Conservation (phyloP, 2,329 filamentous ascomycete genomes). For the Nemania sp. region DNA sequence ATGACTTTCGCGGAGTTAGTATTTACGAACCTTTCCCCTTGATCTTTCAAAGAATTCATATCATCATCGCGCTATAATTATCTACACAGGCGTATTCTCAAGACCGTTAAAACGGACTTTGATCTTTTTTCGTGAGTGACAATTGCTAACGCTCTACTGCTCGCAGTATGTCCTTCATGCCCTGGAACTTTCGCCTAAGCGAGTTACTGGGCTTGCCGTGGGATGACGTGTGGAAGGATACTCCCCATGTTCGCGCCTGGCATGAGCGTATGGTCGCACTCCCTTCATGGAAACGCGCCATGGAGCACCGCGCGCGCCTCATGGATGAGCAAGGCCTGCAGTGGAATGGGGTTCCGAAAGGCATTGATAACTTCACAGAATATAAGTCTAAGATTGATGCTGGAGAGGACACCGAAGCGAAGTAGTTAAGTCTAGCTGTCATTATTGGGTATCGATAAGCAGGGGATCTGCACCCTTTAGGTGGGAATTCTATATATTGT, state of each 20-base stretch:
- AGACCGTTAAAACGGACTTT: no score
- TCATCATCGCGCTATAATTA: no score
- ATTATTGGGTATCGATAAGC: no score
- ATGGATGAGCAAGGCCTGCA: slow-evolving; percentile 44
- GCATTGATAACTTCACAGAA: slow-evolving; percentile 32
- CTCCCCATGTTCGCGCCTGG: slow-evolving; percentile 34
- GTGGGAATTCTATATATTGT: no score
- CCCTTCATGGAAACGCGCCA: slow-evolving; percentile 40
- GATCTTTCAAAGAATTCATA: no score
- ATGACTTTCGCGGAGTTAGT: slow-evolving; percentile 36
- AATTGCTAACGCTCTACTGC: no score
- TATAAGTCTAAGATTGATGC: neutral
- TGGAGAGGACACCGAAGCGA: neutral
- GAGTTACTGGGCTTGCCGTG: neutral
- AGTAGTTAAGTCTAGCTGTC: neutral
- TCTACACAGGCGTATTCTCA: no score
- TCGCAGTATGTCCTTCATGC: slow-evolving; percentile 29
- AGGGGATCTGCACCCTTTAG: no score
- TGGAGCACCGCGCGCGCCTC: slow-evolving; percentile 38
- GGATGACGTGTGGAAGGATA: slow-evolving; percentile 12
- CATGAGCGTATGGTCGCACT: slow-evolving; percentile 41
- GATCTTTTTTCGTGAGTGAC: no score
- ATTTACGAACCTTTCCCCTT: no score
- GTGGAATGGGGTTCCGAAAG: slow-evolving; percentile 44
- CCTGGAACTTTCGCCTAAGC: slow-evolving; percentile 17